phyloP scores from a whole-genome alignment of 2,329 filamentous ascomycete species.

The Trichoderma atrobrunneum region DNA sequence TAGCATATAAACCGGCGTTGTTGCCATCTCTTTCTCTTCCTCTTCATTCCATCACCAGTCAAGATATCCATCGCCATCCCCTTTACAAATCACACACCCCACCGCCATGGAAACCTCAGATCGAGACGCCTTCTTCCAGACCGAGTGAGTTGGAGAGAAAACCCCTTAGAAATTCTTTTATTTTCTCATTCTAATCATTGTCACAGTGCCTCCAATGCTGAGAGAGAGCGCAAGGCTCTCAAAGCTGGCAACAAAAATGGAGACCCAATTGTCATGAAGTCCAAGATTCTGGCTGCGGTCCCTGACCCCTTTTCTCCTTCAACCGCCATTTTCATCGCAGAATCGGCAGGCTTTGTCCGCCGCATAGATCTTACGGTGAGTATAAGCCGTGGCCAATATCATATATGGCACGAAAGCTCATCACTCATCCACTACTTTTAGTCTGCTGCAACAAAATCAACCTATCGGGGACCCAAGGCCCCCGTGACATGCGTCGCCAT shows the following conservation, averaged over 20 bases:
- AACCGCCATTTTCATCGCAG: slow-evolving; percentile 71
- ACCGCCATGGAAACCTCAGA: slow-evolving; percentile 67
- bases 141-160: slow-evolving; percentile 60
- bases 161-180: neutral
- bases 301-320: slow-evolving; percentile 61
- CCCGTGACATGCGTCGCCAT: slow-evolving; percentile 77
- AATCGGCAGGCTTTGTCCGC: slow-evolving; percentile 79
- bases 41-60: neutral
- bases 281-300: slow-evolving; percentile 77
- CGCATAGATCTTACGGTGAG: slow-evolving; percentile 71
- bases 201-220: slow-evolving; percentile 16
- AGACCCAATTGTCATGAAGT: slow-evolving; percentile 73
- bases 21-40: neutral
- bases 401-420: neutral
- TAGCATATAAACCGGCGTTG: neutral
- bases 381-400: neutral
- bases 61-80: neutral
- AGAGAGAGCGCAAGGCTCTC: slow-evolving; percentile 56
- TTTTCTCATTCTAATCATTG: neutral
- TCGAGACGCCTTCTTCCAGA: slow-evolving; percentile 86
- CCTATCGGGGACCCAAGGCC: slow-evolving; percentile 71
- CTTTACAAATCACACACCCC: neutral
- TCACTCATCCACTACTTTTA: slow-evolving; percentile 19
- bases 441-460: slow-evolving; percentile 33
- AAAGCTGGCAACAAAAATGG: slow-evolving; percentile 77